phyloP scores from a whole-genome alignment of 2,329 filamentous ascomycete species.

The Penicillium palitans region DNA sequence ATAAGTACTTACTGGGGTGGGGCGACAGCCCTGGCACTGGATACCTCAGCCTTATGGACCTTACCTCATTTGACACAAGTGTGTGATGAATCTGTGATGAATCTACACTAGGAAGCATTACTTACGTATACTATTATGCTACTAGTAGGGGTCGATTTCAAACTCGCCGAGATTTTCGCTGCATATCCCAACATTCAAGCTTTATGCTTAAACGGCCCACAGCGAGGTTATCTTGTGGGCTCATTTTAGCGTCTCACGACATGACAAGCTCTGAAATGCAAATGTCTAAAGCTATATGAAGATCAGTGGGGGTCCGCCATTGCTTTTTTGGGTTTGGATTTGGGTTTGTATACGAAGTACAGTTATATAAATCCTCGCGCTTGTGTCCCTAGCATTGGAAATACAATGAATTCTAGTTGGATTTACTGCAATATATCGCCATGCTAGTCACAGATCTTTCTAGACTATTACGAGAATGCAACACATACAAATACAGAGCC shows the following conservation, averaged over 20 bases:
- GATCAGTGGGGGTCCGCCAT: neutral
- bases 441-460: neutral
- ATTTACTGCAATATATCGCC: neutral
- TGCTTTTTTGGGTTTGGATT: neutral
- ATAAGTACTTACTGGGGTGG: neutral
- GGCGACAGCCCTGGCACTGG: neutral
- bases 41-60: neutral
- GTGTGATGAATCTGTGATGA: neutral
- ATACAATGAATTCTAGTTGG: neutral
- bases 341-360: neutral
- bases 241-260: conserved; percentile 5
- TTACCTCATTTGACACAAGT: conserved; percentile 6
- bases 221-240: conserved; percentile 17
- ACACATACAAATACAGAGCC: neutral
- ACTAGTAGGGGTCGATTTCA: conserved; percentile 1
- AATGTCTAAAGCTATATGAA: neutral
- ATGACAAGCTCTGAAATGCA: neutral
- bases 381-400: neutral
- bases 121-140: neutral
- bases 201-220: conserved; percentile 24
- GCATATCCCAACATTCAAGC: conserved; percentile 13
- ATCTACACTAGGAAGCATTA: neutral
- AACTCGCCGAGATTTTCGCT: conserved; percentile 6
- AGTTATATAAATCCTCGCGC: neutral
- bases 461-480: neutral